Base-by-base conservation (phyloP, 768 basidiomycete species). In the Kwoniella newhampshirensis region DNA sequence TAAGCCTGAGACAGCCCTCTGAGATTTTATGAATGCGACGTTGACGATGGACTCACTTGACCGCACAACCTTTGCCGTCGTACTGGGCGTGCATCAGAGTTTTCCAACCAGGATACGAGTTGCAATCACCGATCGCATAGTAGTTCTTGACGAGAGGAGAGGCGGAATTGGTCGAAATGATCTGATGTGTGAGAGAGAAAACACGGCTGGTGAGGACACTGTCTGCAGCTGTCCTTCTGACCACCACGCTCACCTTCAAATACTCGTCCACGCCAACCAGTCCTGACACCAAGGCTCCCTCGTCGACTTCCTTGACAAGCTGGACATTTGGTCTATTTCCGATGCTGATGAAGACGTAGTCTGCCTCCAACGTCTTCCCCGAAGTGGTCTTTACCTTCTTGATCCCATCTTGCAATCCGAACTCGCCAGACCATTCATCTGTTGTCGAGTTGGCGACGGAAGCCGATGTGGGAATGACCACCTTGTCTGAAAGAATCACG, bases 71-170 rank as follows among this genome's bases (percentile, higher is more conserved):
- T 35, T 59, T 53, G 9, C 49, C 49, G 26, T 65, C 68, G 13
- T 66, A 54, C 28, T 60, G 58, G 23, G 59, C 60, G 8, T 45
- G 54, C 44, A 63, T 44, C 37, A 23, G 20, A 1, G 66, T 58
- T 28, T 62, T 55, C 60, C 60, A 64, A n/a, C 68, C 68, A n/a
- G 63, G 61, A 4, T 55, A 46, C n/a, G 62, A 52, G 40, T 39
- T 54, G 45, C 63, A 62, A 54, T 70, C 68, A n/a, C 68, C 68
- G 36, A 62, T 62, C 15, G 68, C 68, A 44, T 64, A 70, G 51
- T 65, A 64, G 48, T 64, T 64, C 41, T 40, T 53, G 25, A 44
- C 41, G 40, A 71, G 55, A 11, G 57, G 40, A 18, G 66, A 67
- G 25, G 42, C 21, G 7, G 50, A 9, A n/a, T 40, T 41, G 25